Base-by-base conservation (phyloP, 2,329 filamentous ascomycete species). In the Ceratocystis diversiconidia region DNA sequence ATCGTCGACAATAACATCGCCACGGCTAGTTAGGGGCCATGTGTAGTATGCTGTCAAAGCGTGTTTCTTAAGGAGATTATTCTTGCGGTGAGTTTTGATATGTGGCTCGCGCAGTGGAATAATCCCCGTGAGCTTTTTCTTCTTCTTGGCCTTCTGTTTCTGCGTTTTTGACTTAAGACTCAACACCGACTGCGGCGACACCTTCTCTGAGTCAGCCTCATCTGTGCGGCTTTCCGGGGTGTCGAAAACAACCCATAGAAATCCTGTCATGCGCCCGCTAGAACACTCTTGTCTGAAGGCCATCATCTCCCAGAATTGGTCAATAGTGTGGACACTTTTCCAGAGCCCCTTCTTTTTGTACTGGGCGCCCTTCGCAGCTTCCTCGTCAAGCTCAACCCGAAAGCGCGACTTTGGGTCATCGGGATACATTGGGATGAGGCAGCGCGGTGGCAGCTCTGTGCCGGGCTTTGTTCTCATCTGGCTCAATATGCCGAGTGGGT, bases 301-400 rank as follows among this genome's bases (percentile, higher is more conserved):
- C 92, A 99, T 97, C 82, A 95, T 88, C 68, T 99, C 94, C 94
- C 94, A 99, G 72, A 99, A 99, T 70, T 92, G 86, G n/a, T 92
- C 89, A 50, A 99, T 77, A 0, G 85, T 88, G 72, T 82, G 86
- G 28, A 96, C 85, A 67, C 88, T 91, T 73, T 85, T 88, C 94
- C 94, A 99, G 66, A 83, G 80, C 0, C 88, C 88, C 2, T 78
- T 76, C 30, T 78, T 80, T 69, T 83, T 82, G 69, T 81, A 76
- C 64, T 76, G 76, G 4, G 76, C 76, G 1, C 82, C 79, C 36
- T 83, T 83, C 0, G 83, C 80, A 0, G 89, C 80, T 72, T 95
- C 90, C 41, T 92, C 89, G 71, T 99, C 92, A 3, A 99, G 78
- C 72, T 97, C 92, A 67, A 90, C 83, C 59, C 95, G 80, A 72